Percentiles rank a stretch among this genome's conserved stretches.
Conservation (phyloP, 148 eudicot genomes). For the Euryodendron excelsum region DNA sequence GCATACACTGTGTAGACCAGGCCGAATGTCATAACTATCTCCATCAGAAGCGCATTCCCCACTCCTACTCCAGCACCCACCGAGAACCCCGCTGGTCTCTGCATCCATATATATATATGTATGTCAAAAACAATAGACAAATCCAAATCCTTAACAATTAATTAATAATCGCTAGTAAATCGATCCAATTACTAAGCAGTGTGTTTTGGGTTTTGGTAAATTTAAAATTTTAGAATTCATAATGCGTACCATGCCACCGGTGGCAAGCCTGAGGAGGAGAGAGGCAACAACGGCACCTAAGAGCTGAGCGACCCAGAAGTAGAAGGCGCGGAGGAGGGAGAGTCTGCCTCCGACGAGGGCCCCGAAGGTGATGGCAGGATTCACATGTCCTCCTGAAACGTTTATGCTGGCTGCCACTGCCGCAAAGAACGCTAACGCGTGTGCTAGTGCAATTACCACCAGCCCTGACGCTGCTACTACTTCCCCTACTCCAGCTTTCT, state of each 20-base stretch:
- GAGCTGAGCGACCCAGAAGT: slow-evolving; percentile 84
- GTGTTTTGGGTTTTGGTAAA: no score
- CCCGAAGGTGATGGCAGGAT: slow-evolving; percentile 90
- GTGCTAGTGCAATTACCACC: slow-evolving; percentile 63
- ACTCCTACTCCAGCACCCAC: slow-evolving; percentile 55
- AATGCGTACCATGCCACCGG: slow-evolving; percentile 91
- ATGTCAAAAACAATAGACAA: no score
- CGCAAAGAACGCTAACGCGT: slow-evolving; percentile 68
- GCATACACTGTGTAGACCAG: slow-evolving; percentile 48
- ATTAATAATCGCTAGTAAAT: no score
- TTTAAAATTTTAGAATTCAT: no score
- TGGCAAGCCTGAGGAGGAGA: slow-evolving; percentile 54
- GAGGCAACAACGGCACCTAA: slow-evolving; percentile 74
- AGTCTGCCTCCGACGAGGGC: slow-evolving; percentile 85
- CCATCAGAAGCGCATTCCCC: slow-evolving; percentile 38
- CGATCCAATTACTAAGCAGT: no score
- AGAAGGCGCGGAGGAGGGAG: slow-evolving; percentile 70
- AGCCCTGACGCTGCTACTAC: slow-evolving; percentile 48
- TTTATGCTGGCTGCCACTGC: slow-evolving; percentile 79
- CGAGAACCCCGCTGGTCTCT: slow-evolving; percentile 57
- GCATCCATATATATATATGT: no score
- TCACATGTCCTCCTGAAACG: slow-evolving; percentile 82
- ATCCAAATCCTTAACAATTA: background rate
- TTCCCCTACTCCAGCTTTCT: no score
- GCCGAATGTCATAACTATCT: slow-evolving; percentile 46